Evolutionary conservation across 768 basidiomycete genomes (phyloP), one percentile per base, ranked within the genome.

Genomic region (Pulveroboletus ravenelii): DNA sequence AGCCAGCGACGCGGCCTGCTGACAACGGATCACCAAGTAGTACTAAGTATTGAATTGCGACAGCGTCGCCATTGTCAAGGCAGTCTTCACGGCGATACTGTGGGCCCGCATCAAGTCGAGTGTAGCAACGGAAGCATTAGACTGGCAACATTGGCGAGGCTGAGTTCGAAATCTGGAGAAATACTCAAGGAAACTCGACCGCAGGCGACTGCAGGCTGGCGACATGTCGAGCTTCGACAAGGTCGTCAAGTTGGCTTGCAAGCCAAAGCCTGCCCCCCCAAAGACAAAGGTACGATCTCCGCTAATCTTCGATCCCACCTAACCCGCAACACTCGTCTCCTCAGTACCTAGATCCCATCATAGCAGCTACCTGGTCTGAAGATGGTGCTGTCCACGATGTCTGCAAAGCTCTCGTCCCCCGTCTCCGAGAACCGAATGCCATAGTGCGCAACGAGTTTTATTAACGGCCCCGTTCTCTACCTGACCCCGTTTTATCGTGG

Each of bases 341-440:
- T 13, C 65, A 97, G 93, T 99, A 98, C 73, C 78, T 99, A 53
- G 94, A 98, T 74, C 85, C 90, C 20, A 93, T 99, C 68, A 87
- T 99, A 58, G 87, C 92, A 47, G 92, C 93, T 29, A 97, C 95
- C n/a, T 97, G 91, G 82, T 86, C 87, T 15, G 89, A 95, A 51
- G 95, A 97, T 62, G 93, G 94, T 25, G 83, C 92, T 39, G 78
- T 98, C 8, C 84, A 87, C 59, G 95, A 98, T 68, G 90, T 98
- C 57, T 91, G 91, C 74, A 89, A 85, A 64, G 87, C 93, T 10
- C 78, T 99, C 35, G 75, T 86, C 3, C 82, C 87, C 15, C 79
- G 91, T 39, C 79, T 99, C 53, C 79, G 89, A 20, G 96, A 99
- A 66, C 89, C 94, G 30, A 97, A 97, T 69, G 82, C 84, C 14